Evolutionary conservation across 1,284 basidiomycete genomes (phyloP).

Genomic region (Neonothopanus nambi): DNA sequence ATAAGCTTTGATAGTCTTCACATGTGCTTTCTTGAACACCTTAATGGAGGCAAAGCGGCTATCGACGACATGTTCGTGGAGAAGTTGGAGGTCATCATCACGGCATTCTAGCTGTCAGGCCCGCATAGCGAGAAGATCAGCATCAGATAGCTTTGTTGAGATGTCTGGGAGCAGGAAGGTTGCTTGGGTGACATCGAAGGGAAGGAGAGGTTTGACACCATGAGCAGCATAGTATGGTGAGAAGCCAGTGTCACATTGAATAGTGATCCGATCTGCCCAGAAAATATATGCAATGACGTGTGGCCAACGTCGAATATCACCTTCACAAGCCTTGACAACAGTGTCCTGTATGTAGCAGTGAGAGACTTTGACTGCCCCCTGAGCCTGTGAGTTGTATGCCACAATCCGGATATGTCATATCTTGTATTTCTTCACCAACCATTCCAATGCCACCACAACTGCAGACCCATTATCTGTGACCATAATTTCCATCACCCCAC

Average conservation of each 20-base stretch:
- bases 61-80: conserved; percentile 22
- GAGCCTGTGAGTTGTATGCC: conserved; percentile 21
- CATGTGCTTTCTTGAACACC: conserved; percentile 25
- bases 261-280: conserved; percentile 27
- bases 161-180: not conserved
- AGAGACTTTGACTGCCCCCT: conserved; percentile 18
- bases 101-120: conserved; percentile 30
- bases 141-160: not conserved
- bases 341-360: conserved; percentile 18
- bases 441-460: conserved; percentile 1
- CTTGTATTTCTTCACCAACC: conserved; percentile 2
- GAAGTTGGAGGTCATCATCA: conserved; percentile 19
- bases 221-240: conserved; percentile 24
- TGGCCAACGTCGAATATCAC: conserved; percentile 12
- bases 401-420: conserved; percentile 20
- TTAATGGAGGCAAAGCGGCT: conserved; percentile 21
- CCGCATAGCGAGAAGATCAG: conserved; percentile 7
- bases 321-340: conserved; percentile 15
- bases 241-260: conserved; percentile 17
- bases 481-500: not conserved
- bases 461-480: not conserved
- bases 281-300: conserved; percentile 14
- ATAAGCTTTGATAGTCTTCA: conserved; percentile 27
- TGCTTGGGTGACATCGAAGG: conserved; percentile 23
- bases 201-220: conserved; percentile 21